Conservation (phyloP, 768 basidiomycete genomes). For the Rhodotorula sphaerocarpa region DNA sequence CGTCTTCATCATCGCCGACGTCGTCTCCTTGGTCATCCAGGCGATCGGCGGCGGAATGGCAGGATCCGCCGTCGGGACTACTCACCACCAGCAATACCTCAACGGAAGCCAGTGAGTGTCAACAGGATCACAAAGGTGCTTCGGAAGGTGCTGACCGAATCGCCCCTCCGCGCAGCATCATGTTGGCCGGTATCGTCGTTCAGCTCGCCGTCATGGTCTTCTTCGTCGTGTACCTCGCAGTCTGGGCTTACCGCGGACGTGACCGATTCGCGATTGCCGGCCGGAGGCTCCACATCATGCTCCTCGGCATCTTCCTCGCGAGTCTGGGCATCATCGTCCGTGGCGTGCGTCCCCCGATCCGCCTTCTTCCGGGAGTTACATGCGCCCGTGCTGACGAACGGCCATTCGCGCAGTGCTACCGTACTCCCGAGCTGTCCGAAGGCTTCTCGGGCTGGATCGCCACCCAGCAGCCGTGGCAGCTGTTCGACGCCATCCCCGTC, state of each 20-base stretch:
- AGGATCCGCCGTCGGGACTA: not conserved
- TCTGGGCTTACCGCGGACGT: not conserved
- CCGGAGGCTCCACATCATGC: constrained; percentile 8
- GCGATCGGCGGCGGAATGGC: constrained; percentile 27
- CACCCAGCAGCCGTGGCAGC: constrained; percentile 1
- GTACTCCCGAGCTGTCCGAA: constrained; percentile 17
- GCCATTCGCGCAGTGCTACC: constrained; percentile 13
- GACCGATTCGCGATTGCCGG: not conserved
- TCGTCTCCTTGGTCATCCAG: constrained; percentile 26
- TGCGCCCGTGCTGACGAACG: not conserved
- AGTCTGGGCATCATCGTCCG: constrained; percentile 17
- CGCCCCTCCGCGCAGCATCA: not conserved
- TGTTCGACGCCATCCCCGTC: constrained; percentile 21
- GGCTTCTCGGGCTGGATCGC: constrained; percentile 23
- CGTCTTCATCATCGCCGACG: constrained; percentile 22
- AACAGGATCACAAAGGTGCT: not conserved
- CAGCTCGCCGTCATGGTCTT: constrained; percentile 10
- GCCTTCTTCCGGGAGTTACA: not conserved
- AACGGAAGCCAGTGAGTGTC: constrained; percentile 7
- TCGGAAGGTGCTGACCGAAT: not conserved
- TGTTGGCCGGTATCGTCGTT: constrained; percentile 2
- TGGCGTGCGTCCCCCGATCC: constrained; percentile 1
- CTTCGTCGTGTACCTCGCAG: constrained; percentile 9
- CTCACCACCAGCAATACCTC: not conserved
- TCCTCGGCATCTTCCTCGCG: not conserved